phyloP scores from a whole-genome alignment of 345 rosid genomes.

The Salix arbutifolia region DNA sequence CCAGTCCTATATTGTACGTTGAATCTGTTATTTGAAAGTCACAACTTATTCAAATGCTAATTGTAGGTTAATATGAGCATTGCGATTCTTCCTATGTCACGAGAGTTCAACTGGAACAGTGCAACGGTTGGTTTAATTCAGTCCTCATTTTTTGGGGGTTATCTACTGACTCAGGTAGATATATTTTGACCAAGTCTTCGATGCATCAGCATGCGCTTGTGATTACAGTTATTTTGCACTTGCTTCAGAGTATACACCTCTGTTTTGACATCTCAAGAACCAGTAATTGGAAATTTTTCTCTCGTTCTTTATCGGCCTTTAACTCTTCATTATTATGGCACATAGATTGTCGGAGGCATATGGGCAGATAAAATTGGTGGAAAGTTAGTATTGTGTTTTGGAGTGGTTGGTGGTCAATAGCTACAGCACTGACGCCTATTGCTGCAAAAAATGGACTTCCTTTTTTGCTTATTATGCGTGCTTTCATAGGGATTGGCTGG shows the following conservation, averaged over 20 bases:
- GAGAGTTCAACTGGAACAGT: conserved; percentile 91
- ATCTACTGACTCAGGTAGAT: conserved; percentile 85
- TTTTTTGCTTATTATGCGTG: conserved; percentile 78
- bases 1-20: neutral
- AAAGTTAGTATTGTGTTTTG: conserved; percentile 83
- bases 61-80: conserved; percentile 97
- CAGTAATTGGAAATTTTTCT: too few relatives aligned
- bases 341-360: conserved; percentile 88
- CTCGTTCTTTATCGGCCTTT: conserved; percentile 8
- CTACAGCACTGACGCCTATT: conserved; percentile 90
- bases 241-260: neutral
- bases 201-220: neutral
- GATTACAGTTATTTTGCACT: neutral
- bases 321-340: conserved; percentile 21
- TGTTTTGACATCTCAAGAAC: neutral
- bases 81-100: conserved; percentile 96
- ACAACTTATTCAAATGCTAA: conserved; percentile 15
- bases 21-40: neutral
- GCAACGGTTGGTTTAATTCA: conserved; percentile 95
- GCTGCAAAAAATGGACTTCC: conserved; percentile 93
- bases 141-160: conserved; percentile 99
- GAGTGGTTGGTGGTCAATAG: conserved; percentile 97
- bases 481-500: conserved; percentile 98
- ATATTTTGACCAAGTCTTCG: neutral
- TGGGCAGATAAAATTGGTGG: conserved; percentile 99